Conservation (phyloP, 192 early-diverging fungal genomes). For the Backusella tarrabulga region DNA sequence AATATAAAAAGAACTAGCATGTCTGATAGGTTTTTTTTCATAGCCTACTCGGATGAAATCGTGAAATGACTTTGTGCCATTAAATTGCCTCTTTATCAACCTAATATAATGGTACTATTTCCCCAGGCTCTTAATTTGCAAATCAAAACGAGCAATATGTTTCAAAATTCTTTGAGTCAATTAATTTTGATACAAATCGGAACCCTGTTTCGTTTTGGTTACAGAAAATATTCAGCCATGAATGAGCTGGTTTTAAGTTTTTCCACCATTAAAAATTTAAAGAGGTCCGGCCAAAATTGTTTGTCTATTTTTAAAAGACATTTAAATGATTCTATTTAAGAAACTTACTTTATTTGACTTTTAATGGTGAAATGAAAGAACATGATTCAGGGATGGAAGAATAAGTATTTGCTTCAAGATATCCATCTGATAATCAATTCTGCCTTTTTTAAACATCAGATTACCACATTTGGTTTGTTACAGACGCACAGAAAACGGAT, state of each 20-base stretch:
- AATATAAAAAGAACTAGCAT: not conserved
- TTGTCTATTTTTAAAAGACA: not conserved
- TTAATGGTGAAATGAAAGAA: not conserved
- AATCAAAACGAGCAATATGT: not conserved
- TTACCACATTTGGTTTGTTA: not conserved
- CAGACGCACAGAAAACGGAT: not conserved
- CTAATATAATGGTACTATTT: too few relatives aligned
- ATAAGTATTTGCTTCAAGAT: not conserved
- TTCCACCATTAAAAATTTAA: not conserved
- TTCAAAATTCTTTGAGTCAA: not conserved
- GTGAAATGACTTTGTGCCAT: too few relatives aligned
- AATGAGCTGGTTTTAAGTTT: not conserved
- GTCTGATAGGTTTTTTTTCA: not conserved
- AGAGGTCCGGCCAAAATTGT: not conserved
- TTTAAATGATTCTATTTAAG: not conserved
- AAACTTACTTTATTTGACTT: not conserved
- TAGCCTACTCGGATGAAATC: not conserved
- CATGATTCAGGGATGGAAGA: not conserved
- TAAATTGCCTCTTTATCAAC: too few relatives aligned
- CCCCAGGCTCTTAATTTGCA: too few relatives aligned
- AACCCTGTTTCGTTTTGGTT: not conserved
- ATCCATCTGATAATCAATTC: constrained; percentile 5
- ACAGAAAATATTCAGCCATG: not conserved
- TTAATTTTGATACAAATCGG: not conserved
- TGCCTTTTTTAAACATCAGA: not conserved